These are phyloP conservation scores for Mortierella sp. DNA, from an alignment of 371 early-diverging fungal species.

Conservation along the genomic window DNA sequence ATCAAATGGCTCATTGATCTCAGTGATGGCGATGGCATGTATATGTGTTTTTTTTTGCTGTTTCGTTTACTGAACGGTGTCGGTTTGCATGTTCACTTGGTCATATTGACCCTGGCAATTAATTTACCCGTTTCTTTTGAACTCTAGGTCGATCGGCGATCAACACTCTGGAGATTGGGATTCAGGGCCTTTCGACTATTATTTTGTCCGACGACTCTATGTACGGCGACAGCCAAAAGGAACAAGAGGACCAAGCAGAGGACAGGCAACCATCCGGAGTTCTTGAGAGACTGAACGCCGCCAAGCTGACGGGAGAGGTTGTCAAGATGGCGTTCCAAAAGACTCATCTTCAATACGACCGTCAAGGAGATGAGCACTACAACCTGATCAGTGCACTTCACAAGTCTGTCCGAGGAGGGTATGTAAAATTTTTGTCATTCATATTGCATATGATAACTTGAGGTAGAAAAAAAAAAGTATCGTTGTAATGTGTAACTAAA, in stretches of 20 bases:
- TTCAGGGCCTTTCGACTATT: slow-evolving; percentile 49
- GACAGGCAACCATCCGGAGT: slow-evolving; percentile 1
- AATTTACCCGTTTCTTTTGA: background rate
- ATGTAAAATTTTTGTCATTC: slow-evolving; percentile 6
- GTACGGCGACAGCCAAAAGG: background rate
- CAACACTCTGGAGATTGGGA: slow-evolving; percentile 78
- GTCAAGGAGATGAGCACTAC: slow-evolving; percentile 91
- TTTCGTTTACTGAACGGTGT: background rate
- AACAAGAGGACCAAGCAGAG: background rate
- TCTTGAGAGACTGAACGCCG: slow-evolving; percentile 23
- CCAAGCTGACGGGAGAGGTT: slow-evolving; percentile 59
- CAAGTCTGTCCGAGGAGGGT: slow-evolving; percentile 87
- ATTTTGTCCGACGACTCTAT: slow-evolving; percentile 16
- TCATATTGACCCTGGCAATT: background rate
- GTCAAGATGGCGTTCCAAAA: slow-evolving; percentile 80
- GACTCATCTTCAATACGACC: slow-evolving; percentile 84
- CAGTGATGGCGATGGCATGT: slow-evolving; percentile 80
- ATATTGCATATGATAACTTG: background rate
- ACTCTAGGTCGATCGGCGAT: slow-evolving; percentile 74
- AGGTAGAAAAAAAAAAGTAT: background rate
- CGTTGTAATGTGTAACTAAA: background rate
- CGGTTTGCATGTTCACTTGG: background rate
- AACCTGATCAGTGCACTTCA: slow-evolving; percentile 91
- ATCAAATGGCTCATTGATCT: slow-evolving; percentile 68
- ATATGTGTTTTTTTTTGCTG: too few relatives aligned